These are phyloP conservation scores for Somion occarium DNA, from an alignment of 1,284 basidiomycete genomes.

Conservation along the genomic window DNA sequence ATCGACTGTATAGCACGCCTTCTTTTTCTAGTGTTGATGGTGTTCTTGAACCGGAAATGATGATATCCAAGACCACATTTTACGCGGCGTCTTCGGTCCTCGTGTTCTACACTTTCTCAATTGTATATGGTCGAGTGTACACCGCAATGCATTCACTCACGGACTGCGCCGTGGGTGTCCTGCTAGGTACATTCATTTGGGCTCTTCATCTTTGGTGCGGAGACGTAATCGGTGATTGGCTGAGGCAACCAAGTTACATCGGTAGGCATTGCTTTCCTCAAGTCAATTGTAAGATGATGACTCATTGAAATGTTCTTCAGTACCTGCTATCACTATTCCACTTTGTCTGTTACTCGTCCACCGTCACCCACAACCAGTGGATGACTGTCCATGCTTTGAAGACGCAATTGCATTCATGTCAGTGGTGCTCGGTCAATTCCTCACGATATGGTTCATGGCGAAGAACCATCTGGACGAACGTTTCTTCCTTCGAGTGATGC, in stretches of 20 bases:
- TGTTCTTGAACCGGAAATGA: too few species aligned
- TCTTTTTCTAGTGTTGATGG: too few species aligned
- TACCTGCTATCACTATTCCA: conserved; percentile 66
- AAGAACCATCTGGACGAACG: conserved; percentile 32
- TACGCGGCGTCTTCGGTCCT: conserved; percentile 42
- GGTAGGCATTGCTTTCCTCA: conserved; percentile 32
- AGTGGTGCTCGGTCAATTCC: conserved; percentile 74
- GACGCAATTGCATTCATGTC: conserved; percentile 93
- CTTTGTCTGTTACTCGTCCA: conserved; percentile 74
- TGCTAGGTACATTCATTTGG: conserved; percentile 71
- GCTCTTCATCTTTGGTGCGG: conserved; percentile 38
- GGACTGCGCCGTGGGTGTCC: conserved; percentile 66
- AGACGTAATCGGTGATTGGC: conserved; percentile 44
- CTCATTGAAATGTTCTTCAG: conserved; percentile 26
- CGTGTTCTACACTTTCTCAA: conserved; percentile 64
- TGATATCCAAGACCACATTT: conserved; percentile 43
- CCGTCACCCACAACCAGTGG: conserved; percentile 88
- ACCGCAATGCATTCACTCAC: conserved; percentile 88
- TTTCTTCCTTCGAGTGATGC: conserved; percentile 43
- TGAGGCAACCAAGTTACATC: conserved; percentile 46
- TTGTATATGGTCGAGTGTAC: conserved; percentile 89
- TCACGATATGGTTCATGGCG: conserved; percentile 60
- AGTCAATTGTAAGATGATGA: neutral
- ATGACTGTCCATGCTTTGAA: conserved; percentile 98
- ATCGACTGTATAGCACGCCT: conserved; percentile 38